phyloP scores from a whole-genome alignment of 1,284 basidiomycete species.

The Meripilus lineatus region DNA sequence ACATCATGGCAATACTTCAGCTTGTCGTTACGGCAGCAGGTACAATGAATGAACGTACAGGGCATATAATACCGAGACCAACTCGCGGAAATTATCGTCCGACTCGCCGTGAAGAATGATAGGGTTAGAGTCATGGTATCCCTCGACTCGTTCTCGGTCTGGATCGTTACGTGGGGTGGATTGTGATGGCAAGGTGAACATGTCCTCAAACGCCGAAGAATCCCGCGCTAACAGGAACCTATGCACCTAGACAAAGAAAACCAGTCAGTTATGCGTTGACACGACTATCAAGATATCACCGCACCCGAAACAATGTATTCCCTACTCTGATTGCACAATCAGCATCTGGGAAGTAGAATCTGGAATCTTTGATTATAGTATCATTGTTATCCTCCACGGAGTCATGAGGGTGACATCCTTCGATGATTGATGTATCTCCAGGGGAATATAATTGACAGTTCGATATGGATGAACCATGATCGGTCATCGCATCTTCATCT shows the following conservation, averaged over 20 bases:
- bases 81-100: slow-evolving; percentile 40
- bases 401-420: too few relatives aligned
- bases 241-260: slow-evolving; percentile 44
- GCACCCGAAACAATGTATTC: slow-evolving; percentile 43
- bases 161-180: slow-evolving; percentile 21
- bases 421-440: too few relatives aligned
- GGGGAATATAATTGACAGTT: too few relatives aligned
- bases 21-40: neutral
- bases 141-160: slow-evolving; percentile 26
- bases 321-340: slow-evolving; percentile 45
- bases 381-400: slow-evolving; percentile 3
- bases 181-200: slow-evolving; percentile 47
- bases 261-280: neutral
- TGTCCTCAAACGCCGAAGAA: slow-evolving; percentile 45
- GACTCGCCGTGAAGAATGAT: slow-evolving; percentile 45
- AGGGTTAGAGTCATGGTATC: slow-evolving; percentile 41
- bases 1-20: neutral
- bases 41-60: slow-evolving; percentile 34
- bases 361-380: slow-evolving; percentile 14
- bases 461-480: too few relatives aligned
- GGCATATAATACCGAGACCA: slow-evolving; percentile 46
- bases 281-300: slow-evolving; percentile 5
- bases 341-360: slow-evolving; percentile 33
- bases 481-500: too few relatives aligned
- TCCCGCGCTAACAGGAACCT: slow-evolving; percentile 46